These are phyloP conservation scores for Neckera pumila DNA, from an alignment of 225 moss, liverwort and hornwort species.

Conservation along the genomic window DNA sequence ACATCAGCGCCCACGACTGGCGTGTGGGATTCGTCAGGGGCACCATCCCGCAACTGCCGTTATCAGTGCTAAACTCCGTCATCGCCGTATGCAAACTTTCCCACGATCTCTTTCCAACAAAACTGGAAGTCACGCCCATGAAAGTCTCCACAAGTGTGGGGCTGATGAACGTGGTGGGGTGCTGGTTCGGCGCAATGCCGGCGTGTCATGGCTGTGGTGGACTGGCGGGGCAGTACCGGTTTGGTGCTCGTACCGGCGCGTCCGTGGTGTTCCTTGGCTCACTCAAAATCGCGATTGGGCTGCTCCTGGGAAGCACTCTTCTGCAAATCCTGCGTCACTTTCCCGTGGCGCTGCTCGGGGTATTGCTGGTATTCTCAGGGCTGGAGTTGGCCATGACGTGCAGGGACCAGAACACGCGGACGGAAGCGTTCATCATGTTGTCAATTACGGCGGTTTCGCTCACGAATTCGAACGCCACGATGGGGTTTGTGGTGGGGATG, in stretches of 20 bases:
- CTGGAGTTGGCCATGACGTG: slow-evolving; percentile 84
- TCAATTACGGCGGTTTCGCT: slow-evolving; percentile 41
- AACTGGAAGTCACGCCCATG: slow-evolving; percentile 37
- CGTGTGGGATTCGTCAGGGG: slow-evolving; percentile 61
- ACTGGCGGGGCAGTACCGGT: slow-evolving; percentile 81
- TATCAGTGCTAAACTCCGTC: slow-evolving; percentile 74
- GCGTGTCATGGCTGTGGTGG: slow-evolving; percentile 88
- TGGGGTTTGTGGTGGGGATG: slow-evolving; percentile 58
- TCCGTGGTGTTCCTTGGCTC: slow-evolving; percentile 70
- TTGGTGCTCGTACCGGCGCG: slow-evolving; percentile 62
- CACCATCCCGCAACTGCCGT: slow-evolving; percentile 70
- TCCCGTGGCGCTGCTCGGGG: slow-evolving; percentile 64
- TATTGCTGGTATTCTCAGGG: slow-evolving; percentile 64
- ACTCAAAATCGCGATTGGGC: slow-evolving; percentile 41
- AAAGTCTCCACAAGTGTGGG: slow-evolving; percentile 68
- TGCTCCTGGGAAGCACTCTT: slow-evolving; percentile 61
- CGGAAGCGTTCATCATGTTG: slow-evolving; percentile 59
- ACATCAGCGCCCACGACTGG: slow-evolving; percentile 62
- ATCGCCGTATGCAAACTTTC: slow-evolving; percentile 76
- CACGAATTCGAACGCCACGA: slow-evolving; percentile 31
- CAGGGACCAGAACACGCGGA: slow-evolving; percentile 54
- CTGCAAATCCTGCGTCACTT: slow-evolving; percentile 41
- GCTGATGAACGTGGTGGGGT: slow-evolving; percentile 78
- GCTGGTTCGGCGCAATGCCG: slow-evolving; percentile 92
- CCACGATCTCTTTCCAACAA: slow-evolving; percentile 66